Percentiles rank a stretch among this genome's conserved stretches.
Conservation (phyloP, 1,284 basidiomycete genomes). For the Pseudozyma hubeiensis region DNA sequence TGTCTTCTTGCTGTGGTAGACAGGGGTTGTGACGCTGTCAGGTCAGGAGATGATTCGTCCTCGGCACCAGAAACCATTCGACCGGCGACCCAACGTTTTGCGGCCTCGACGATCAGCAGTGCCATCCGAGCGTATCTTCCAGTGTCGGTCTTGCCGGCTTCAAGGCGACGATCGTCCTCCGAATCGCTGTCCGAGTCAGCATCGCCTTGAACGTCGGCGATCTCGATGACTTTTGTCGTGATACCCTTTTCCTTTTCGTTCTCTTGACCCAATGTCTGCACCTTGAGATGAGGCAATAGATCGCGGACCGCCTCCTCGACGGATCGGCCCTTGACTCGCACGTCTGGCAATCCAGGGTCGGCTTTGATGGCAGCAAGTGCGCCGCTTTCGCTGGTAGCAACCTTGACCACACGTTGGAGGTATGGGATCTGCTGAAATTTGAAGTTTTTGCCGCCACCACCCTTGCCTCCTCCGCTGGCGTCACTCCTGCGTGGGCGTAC, state of each 20-base stretch:
- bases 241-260: slow-evolving; percentile 46
- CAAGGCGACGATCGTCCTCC: slow-evolving; percentile 50
- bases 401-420: slow-evolving; percentile 84
- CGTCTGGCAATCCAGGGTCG: slow-evolving; percentile 76
- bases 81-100: slow-evolving; percentile 70
- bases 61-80: slow-evolving; percentile 56
- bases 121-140: slow-evolving; percentile 47
- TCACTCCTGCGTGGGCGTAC: slow-evolving; percentile 70
- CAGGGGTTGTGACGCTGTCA: background rate
- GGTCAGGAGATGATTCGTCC: background rate
- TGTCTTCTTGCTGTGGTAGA: slow-evolving; percentile 14
- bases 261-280: slow-evolving; percentile 34
- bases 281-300: slow-evolving; percentile 61
- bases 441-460: slow-evolving; percentile 47
- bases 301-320: slow-evolving; percentile 77
- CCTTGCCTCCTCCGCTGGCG: slow-evolving; percentile 25
- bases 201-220: slow-evolving; percentile 57
- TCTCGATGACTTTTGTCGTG: slow-evolving; percentile 50
- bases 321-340: slow-evolving; percentile 75
- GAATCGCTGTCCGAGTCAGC: slow-evolving; percentile 67
- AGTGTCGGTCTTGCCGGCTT: slow-evolving; percentile 10
- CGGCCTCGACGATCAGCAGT: slow-evolving; percentile 70
- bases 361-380: slow-evolving; percentile 87
- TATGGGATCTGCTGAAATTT: slow-evolving; percentile 84
- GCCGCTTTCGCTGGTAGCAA: slow-evolving; percentile 87